phyloP scores from a whole-genome alignment of 805 yeast species.

The Barnettozyma sucrosica region DNA sequence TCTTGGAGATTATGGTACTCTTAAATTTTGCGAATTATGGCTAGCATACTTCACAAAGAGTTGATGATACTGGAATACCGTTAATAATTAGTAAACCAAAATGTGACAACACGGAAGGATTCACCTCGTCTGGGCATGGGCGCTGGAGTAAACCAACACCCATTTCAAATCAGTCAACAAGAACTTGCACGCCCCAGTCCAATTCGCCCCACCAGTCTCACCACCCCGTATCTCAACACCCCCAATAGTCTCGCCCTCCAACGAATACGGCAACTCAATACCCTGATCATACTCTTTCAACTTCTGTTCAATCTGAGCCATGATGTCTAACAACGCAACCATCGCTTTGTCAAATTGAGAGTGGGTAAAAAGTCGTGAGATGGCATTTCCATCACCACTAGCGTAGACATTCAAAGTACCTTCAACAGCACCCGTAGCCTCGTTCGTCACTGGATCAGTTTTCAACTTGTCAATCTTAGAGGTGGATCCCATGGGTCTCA shows the following conservation, averaged over 20 bases:
- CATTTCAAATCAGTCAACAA: conserved; percentile 75
- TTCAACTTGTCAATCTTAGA: conserved; percentile 64
- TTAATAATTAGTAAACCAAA: too few relatives aligned
- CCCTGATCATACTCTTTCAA: conserved; percentile 42
- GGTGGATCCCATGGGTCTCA: conserved; percentile 80
- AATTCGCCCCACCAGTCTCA: conserved; percentile 58
- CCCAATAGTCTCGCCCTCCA: conserved; percentile 68
- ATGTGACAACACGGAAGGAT: too few relatives aligned
- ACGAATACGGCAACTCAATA: conserved; percentile 68
- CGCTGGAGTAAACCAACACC: conserved; percentile 71
- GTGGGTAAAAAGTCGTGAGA: conserved; percentile 66
- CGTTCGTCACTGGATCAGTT: conserved; percentile 29
- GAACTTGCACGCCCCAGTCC: conserved; percentile 88
- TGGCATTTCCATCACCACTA: conserved; percentile 58
- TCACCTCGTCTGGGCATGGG: conserved; percentile 14
- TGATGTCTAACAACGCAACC: conserved; percentile 67
- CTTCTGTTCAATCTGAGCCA: conserved; percentile 30
- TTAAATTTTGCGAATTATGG: too few relatives aligned
- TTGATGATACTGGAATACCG: too few relatives aligned
- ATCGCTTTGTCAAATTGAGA: conserved; percentile 75
- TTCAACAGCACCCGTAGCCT: conserved; percentile 27
- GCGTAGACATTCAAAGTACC: conserved; percentile 44
- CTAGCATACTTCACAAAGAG: too few relatives aligned
- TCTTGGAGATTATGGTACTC: too few relatives aligned
- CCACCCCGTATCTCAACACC: conserved; percentile 69